Evolutionary conservation across 768 basidiomycete species (phyloP), one percentile per base, ranked within the genome.

Genomic region (Tremella yokohamensis): DNA sequence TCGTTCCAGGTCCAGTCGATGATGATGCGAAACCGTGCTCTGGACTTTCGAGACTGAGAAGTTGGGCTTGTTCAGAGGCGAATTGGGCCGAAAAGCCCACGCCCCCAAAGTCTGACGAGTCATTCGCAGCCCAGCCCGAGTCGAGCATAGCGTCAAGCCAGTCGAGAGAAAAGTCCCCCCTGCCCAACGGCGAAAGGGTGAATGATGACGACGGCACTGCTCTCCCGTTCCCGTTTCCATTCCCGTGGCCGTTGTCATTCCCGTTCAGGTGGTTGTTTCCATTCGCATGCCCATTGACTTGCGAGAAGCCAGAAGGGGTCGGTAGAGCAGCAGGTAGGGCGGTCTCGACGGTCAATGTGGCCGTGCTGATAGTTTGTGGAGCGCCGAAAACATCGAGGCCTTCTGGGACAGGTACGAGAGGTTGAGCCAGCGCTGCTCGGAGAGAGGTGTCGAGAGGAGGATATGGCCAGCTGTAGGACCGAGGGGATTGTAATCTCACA

Each of bases 21-120:
- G 57, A 29, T 22, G 37, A 45, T 4, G 56, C 56, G 19, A 61
- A 24, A 0, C 58, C n/a, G 40, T 62, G 63, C 20, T 66, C 66
- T 15, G 66, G 66, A 16, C 49, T 53, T 58, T 72, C 70, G 18
- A 72, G 57, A 2, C 61, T 60, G 6, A 69, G 58, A 11, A 71
- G 56, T 24, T 68, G 69, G 1, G 69, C 69, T 54, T 71, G 66
- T 47, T 71, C 69, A 0, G 66, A 68, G 2, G 51, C 52, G 53
- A 63, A 70, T 7, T 54, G 22, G 13, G 38, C 40, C 42, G 29
- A 18, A 24, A 18, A 20, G 18, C 13, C 12, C 24, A 40, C 42
- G 12, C n/a, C 34, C 19, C 44, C 24, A 7, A 16, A 6, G 34
- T 56, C 34, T 6, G n/a, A 24, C 1, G 42, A 34, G 11, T 57